Conservation (phyloP, 108 stramenopile genomes). For the Skeletonema costatum region DNA sequence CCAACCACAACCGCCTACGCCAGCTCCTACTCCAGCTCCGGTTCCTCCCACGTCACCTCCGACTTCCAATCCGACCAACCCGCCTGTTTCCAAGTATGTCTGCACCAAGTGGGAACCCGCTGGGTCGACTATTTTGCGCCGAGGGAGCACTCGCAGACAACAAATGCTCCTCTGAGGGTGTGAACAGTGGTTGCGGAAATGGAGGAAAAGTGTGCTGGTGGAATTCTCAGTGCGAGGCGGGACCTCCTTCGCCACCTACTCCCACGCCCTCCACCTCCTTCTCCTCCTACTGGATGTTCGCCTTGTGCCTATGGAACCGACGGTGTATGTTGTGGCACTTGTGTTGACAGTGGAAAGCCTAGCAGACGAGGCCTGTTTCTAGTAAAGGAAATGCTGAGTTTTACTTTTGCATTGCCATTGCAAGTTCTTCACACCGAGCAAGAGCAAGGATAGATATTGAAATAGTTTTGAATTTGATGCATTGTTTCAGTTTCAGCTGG, state of each 20-base stretch:
- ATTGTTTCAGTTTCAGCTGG: too few relatives aligned
- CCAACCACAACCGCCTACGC: not conserved
- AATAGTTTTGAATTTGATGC: too few relatives aligned
- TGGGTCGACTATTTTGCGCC: not conserved
- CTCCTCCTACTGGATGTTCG: not conserved
- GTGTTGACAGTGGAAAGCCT: not conserved
- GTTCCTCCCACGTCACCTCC: not conserved
- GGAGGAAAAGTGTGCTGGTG: not conserved
- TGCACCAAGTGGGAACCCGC: not conserved
- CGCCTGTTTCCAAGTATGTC: not conserved
- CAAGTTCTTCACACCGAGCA: too few relatives aligned
- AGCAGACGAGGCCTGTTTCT: not conserved
- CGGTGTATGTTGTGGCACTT: not conserved
- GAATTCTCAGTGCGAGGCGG: not conserved
- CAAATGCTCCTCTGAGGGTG: not conserved
- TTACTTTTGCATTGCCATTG: too few relatives aligned
- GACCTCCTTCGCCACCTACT: not conserved
- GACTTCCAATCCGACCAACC: not conserved
- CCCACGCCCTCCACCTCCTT: not conserved
- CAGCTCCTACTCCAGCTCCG: not conserved
- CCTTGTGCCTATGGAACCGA: not conserved
- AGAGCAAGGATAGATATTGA: too few relatives aligned
- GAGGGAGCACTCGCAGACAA: not conserved
- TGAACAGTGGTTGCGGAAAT: not conserved
- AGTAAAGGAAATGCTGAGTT: not conserved